These are phyloP conservation scores for Coniochaeta pulveracea DNA, from an alignment of 2,329 filamentous ascomycete species.

Conservation along the genomic window DNA sequence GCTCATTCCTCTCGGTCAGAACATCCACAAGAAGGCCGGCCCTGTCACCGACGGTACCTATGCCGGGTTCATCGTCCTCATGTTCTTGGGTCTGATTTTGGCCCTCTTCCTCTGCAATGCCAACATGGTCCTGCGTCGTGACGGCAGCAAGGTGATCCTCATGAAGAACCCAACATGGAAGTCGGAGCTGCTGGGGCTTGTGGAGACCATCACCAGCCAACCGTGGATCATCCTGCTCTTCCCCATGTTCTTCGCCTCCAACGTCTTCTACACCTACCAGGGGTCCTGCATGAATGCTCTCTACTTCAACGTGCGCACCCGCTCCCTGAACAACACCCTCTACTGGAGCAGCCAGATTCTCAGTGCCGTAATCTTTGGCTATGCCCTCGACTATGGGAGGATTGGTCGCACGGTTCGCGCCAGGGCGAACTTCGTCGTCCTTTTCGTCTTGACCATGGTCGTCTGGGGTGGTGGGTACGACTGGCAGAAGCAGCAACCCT, in stretches of 20 bases:
- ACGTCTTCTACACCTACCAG: constrained; percentile 74
- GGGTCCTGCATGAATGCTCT: constrained; percentile 53
- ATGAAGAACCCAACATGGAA: constrained; percentile 89
- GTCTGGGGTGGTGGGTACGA: constrained; percentile 77
- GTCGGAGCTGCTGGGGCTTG: constrained; percentile 66
- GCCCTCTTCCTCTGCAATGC: constrained; percentile 62
- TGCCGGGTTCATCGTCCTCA: constrained; percentile 77
- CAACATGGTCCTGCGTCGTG: constrained; percentile 58
- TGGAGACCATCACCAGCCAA: constrained; percentile 58
- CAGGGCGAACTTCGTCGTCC: constrained; percentile 46
- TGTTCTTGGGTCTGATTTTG: constrained; percentile 58
- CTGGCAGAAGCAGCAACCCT: constrained; percentile 54
- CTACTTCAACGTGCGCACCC: constrained; percentile 58
- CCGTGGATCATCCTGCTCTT: constrained; percentile 66
- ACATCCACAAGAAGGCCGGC: constrained; percentile 44
- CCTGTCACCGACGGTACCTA: constrained; percentile 71
- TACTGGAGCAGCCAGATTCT: constrained; percentile 72
- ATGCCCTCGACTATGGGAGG: constrained; percentile 49
- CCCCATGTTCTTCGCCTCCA: constrained; percentile 68
- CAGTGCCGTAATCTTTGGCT: constrained; percentile 61
- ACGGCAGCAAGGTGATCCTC: constrained; percentile 70
- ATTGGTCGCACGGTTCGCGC: constrained; percentile 56
- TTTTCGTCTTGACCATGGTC: constrained; percentile 60
- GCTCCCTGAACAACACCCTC: constrained; percentile 59
- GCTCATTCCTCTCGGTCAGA: constrained; percentile 62